These are phyloP conservation scores for Argentina anserina DNA, from an alignment of 306 rosid genomes.

Conservation along the genomic window DNA sequence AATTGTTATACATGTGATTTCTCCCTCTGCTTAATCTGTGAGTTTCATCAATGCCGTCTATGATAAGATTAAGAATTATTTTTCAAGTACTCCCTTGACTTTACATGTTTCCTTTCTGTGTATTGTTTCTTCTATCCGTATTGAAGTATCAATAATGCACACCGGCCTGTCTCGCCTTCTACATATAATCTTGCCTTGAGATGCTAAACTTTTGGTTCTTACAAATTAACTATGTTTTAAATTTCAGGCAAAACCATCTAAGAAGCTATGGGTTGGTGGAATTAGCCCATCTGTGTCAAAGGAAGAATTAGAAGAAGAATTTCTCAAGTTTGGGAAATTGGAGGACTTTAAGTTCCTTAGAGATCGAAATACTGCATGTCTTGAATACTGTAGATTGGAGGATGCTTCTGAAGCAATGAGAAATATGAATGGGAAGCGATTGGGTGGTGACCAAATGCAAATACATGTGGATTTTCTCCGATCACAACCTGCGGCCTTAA, in stretches of 20 bases:
- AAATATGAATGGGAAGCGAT: conserved; percentile 77
- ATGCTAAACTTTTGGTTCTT: conserved; percentile 6
- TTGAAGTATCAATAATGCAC: neutral
- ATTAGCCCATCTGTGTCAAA: conserved; percentile 72
- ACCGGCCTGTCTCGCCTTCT: neutral
- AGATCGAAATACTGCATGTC: conserved; percentile 84
- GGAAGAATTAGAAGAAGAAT: conserved; percentile 82
- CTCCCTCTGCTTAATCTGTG: neutral
- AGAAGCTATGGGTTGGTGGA: conserved; percentile 95
- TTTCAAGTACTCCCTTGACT: neutral
- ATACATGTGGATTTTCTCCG: conserved; percentile 92
- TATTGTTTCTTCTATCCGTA: neutral
- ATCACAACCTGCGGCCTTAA: conserved; percentile 49
- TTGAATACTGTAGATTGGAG: conserved; percentile 75
- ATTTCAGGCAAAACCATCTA: conserved; percentile 83
- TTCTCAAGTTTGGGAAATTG: conserved; percentile 73
- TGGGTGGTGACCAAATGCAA: conserved; percentile 87
- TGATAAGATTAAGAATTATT: neutral
- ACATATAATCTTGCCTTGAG: neutral
- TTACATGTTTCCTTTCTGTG: neutral
- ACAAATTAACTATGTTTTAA: conserved; percentile 8
- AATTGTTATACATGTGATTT: neutral
- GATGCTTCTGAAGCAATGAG: conserved; percentile 90
- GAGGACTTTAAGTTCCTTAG: conserved; percentile 83
- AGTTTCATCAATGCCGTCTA: neutral